Base-by-base conservation (phyloP, 257 asterid genomes). In the Solanum chmielewskii region DNA sequence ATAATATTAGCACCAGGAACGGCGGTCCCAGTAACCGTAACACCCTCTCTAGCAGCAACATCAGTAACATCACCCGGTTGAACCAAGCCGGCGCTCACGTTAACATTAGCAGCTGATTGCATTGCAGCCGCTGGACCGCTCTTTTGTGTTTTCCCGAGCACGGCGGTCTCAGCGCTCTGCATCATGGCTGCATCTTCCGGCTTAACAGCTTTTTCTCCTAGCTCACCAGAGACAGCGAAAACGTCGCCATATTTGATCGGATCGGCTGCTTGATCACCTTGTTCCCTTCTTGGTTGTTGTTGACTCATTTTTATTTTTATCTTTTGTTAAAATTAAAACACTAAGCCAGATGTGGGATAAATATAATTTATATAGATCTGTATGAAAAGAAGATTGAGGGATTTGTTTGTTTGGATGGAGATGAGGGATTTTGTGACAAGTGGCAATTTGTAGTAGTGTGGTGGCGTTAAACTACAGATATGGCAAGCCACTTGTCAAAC, bases 121-220 rank as follows among this genome's bases (percentile, higher is more conserved):
- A 93, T 92, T 83, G 88, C 78, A 37, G 94, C 94, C 7, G 96
- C 98, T 5, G 96, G 85, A 25, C 97, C 95, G 31, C 94, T 93
- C 44, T 90, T 91, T 86, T 88, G 94, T 4, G 90, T 91, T 45
- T 92, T 91, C 1, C 98, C 98, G 0, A 94, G 73, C 7, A 92
- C 88, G 2, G 89, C 42, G 64, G 93, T 77, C 42, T 95, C 96
- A 1, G 96, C 98, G 0, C 94, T 87, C 90, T 95, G 94, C 96
- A 93, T 94, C 94, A 94, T 87, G 37, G 96, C 91, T 2, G 98
- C 98, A 66, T 94, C 98, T 75, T 91, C 83, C 0, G 98, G 98
- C 10, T 95, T 91, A 9, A 94, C 74, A 3, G 95, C 91, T 86
- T 92, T 89, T 49, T 75, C 83, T 1, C 97, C 92, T 16, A 95